Percentiles rank a stretch among this genome's conserved stretches.
phyloP scores from a whole-genome alignment of 441 rosid genomes.

The Aleurites moluccanus region DNA sequence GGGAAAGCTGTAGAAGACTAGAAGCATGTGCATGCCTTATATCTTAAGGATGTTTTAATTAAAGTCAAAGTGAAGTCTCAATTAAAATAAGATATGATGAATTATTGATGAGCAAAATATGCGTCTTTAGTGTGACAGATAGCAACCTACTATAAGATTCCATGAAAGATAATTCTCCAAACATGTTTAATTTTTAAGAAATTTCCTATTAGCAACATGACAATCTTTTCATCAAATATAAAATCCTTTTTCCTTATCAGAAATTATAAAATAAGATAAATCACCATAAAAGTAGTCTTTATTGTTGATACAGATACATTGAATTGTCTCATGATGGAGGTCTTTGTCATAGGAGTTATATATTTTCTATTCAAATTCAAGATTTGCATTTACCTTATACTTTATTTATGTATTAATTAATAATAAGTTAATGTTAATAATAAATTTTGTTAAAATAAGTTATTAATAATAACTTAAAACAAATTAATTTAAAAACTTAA shows the following conservation, averaged over 20 bases:
- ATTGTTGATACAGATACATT: not conserved
- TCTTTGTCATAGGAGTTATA: constrained; percentile 4
- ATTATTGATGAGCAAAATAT: constrained; percentile 3
- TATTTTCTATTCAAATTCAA: too few relatives aligned
- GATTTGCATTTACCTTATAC: too few relatives aligned
- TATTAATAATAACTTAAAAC: too few relatives aligned
- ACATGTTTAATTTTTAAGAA: not conserved
- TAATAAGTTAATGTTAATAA: too few relatives aligned
- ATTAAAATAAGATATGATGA: constrained; percentile 21
- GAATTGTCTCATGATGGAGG: constrained; percentile 10
- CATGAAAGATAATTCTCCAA: not conserved
- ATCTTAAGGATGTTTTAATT: not conserved
- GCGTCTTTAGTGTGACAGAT: constrained; percentile 6
- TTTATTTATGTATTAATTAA: too few relatives aligned
- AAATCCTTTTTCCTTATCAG: not conserved
- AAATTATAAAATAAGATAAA: not conserved
- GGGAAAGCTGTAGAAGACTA: not conserved
- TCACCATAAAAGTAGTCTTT: constrained; percentile 4
- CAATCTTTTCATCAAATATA: not conserved
- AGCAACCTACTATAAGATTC: not conserved
- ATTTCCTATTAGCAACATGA: not conserved
- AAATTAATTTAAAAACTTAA: too few relatives aligned
- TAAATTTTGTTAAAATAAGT: too few relatives aligned
- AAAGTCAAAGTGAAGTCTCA: constrained; percentile 10
- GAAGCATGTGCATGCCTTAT: constrained; percentile 4